Evolutionary conservation across 768 basidiomycete species (phyloP).

Genomic region (Pluteus cervinus): DNA sequence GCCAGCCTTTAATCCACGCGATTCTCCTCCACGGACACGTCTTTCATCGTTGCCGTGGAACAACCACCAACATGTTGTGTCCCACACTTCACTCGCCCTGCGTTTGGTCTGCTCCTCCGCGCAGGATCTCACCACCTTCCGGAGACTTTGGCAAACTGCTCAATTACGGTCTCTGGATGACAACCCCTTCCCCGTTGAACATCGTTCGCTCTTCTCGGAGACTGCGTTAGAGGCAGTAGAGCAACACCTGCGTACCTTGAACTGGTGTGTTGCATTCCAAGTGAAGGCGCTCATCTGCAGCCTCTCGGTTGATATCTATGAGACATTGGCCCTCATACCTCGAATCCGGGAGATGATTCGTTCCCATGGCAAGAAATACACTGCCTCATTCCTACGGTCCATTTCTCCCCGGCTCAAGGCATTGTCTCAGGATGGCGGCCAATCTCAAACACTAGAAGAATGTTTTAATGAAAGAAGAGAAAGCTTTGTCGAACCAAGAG

Average conservation of each 20-base stretch:
- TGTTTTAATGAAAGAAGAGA: too few species aligned
- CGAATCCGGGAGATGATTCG: constrained; percentile 23
- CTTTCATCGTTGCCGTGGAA: constrained; percentile 32
- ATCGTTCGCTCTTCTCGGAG: constrained; percentile 38
- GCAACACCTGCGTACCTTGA: constrained; percentile 25
- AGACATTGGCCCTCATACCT: constrained; percentile 39
- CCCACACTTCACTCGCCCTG: constrained; percentile 46
- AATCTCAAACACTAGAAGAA: too few species aligned
- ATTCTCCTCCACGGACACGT: constrained; percentile 23
- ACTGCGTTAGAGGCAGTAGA: constrained; percentile 22
- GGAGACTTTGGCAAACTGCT: constrained; percentile 28
- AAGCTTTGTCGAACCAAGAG: too few species aligned
- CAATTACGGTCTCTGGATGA: constrained; percentile 29
- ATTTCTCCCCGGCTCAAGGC: constrained; percentile 19
- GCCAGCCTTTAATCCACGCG: constrained; percentile 11
- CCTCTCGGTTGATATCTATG: constrained; percentile 39
- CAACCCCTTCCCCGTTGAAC: constrained; percentile 31
- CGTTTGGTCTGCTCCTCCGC: constrained; percentile 38
- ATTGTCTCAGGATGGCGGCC: constrained; percentile 20
- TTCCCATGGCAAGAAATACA: constrained; percentile 26
- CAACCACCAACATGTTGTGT: constrained; percentile 37
- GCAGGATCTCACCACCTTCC: constrained; percentile 31
- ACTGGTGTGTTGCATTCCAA: constrained; percentile 57
- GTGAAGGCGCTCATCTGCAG: constrained; percentile 38
- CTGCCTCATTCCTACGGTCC: constrained; percentile 35